Evolutionary conservation across 225 moss, liverwort and hornwort genomes (phyloP), one percentile per base, ranked within the genome.

Genomic region (Marchantia polymorpha): DNA sequence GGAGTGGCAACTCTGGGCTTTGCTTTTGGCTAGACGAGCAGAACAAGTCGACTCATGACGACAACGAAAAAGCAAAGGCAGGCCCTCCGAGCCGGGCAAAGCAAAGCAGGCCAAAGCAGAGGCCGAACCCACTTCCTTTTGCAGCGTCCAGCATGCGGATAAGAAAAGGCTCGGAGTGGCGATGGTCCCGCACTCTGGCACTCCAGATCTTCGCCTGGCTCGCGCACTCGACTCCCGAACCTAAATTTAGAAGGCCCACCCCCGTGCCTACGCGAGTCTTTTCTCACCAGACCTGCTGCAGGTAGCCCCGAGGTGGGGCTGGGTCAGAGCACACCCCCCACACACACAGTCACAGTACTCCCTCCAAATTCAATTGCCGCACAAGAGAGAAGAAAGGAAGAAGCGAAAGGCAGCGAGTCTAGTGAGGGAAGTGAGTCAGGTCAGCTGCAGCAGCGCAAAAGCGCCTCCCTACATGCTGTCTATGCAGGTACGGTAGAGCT

Each of bases 31-130:
- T 27, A 29, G 27, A 52, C 54, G 73, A 73, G 73, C 7, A 73
- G 73, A 73, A 55, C 50, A 54, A 73, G 75, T 75, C 58, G 29
- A 59, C 74, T 74, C 27, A 55, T 58, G 31, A 58, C 75, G 55
- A 59, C 75, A 59, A 75, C 58, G 55, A 46, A 30, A 58, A 74
- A 14, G 73, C 14, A 52, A 73, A 75, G 12, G 15, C 52, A 7
- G 25, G 49, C 5, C 39, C 2, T 39, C 39, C 39, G 5, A 39
- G 5, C 39, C 39, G 5, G 5, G 39, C 3, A 39, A 39, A 39
- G 39, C 3, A 39, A 39, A 39, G 39, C 39, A 39, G 5, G 39
- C 39, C 39, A 39, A 39, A 39, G 39, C 39, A 39, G 39, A 39
- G 39, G 39, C 39, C 39, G 39, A 39, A 39, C 39, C 39, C 39